These are phyloP conservation scores for Gymnopilus dilepis DNA, from an alignment of 768 basidiomycete genomes.

Conservation along the genomic window DNA sequence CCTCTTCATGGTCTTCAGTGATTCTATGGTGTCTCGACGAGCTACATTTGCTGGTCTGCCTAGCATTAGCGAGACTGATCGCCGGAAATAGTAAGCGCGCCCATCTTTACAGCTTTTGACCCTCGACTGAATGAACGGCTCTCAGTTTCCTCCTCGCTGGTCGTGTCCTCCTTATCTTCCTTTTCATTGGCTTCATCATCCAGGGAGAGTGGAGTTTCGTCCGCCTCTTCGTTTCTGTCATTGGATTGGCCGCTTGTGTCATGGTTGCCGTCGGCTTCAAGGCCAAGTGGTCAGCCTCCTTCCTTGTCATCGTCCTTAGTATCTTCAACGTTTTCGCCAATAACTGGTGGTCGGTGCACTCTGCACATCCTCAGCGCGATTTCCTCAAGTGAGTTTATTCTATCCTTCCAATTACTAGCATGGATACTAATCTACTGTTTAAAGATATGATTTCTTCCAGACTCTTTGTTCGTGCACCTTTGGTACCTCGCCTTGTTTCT, in stretches of 20 bases:
- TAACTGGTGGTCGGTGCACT: slow-evolving; percentile 97
- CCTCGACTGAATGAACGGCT: background rate
- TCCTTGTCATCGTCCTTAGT: slow-evolving; percentile 90
- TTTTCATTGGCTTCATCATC: slow-evolving; percentile 97
- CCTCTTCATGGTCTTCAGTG: slow-evolving; percentile 98
- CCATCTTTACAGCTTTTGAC: background rate
- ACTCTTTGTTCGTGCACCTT: slow-evolving; percentile 67
- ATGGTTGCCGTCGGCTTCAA: slow-evolving; percentile 99
- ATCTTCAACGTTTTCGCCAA: slow-evolving; percentile 98
- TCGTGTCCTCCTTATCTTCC: slow-evolving; percentile 96
- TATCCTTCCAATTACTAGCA: background rate
- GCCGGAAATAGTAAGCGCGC: slow-evolving; percentile 91
- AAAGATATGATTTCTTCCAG: slow-evolving; percentile 98
- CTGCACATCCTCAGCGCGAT: slow-evolving; percentile 92
- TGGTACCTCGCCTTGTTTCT: background rate
- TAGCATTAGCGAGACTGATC: slow-evolving; percentile 89
- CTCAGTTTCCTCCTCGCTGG: slow-evolving; percentile 94
- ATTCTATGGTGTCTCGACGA: slow-evolving; percentile 89
- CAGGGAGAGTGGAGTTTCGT: slow-evolving; percentile 91
- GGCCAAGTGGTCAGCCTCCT: slow-evolving; percentile 97
- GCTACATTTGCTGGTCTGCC: slow-evolving; percentile 92
- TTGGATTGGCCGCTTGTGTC: slow-evolving; percentile 89
- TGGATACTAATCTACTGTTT: slow-evolving; percentile 27
- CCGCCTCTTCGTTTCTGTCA: slow-evolving; percentile 84
- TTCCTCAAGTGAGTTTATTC: slow-evolving; percentile 88